A percentile compares a stretch with the other conserved stretches of the same genome.
Conservation (phyloP, 768 basidiomycete species). For the Asterophora lycoperdoides region DNA sequence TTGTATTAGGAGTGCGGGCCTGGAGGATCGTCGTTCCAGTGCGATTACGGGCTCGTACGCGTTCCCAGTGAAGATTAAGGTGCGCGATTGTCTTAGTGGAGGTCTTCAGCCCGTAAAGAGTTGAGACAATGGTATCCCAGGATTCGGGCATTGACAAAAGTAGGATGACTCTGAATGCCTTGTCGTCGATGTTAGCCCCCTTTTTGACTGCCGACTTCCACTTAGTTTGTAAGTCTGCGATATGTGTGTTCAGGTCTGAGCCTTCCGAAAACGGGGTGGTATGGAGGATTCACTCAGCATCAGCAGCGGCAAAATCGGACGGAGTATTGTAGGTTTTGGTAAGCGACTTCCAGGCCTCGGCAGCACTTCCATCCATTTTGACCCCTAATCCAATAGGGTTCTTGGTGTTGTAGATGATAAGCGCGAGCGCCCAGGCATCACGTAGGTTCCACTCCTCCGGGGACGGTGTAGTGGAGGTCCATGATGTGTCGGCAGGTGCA, state of each 20-base stretch:
- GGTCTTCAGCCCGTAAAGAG: slow-evolving; percentile 7
- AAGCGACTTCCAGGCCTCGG: slow-evolving; percentile 18
- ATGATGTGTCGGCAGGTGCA: background rate
- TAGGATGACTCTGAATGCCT: slow-evolving; percentile 14
- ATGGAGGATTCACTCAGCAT: slow-evolving; percentile 9
- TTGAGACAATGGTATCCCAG: slow-evolving; percentile 17
- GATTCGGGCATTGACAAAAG: slow-evolving; percentile 20
- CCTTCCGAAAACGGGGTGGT: slow-evolving; percentile 11
- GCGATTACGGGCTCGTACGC: too few species aligned
- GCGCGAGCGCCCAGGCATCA: slow-evolving; percentile 4
- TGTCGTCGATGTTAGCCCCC: slow-evolving; percentile 13
- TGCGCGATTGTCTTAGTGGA: slow-evolving; percentile 11
- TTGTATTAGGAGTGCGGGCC: background rate
- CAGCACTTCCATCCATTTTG: slow-evolving; percentile 12
- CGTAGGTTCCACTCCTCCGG: background rate
- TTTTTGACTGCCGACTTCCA: slow-evolving; percentile 12
- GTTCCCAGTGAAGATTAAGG: slow-evolving; percentile 6
- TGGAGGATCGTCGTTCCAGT: background rate
- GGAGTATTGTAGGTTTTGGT: background rate
- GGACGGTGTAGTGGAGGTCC: background rate
- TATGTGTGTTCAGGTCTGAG: slow-evolving; percentile 11
- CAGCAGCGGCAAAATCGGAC: slow-evolving; percentile 11
- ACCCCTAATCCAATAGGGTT: slow-evolving; percentile 18
- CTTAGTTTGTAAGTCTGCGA: slow-evolving; percentile 14
- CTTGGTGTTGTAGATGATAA: slow-evolving; percentile 10